These are phyloP conservation scores for Albatrellus ellisii DNA, from an alignment of 768 basidiomycete genomes.

Conservation along the genomic window DNA sequence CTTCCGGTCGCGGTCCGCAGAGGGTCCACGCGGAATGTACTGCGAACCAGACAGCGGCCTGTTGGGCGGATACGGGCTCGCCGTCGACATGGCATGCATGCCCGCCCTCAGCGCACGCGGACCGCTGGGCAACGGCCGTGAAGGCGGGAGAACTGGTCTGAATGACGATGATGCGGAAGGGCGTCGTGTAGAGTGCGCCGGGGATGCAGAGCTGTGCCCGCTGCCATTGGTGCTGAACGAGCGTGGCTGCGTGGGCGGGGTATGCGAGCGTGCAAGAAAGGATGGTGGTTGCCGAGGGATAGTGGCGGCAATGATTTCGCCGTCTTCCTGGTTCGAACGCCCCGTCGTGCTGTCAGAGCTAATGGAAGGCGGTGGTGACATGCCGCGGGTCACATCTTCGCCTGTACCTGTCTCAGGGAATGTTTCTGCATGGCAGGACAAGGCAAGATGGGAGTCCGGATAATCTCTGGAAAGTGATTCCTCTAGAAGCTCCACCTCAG, in stretches of 20 bases:
- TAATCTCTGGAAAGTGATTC: too few species aligned
- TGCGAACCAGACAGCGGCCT: conserved; percentile 4
- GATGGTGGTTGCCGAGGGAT: not conserved
- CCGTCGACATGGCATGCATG: not conserved
- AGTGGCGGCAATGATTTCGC: conserved; percentile 4
- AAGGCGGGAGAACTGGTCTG: too few species aligned
- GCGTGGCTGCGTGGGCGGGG: conserved; percentile 11
- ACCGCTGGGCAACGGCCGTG: conserved; percentile 13
- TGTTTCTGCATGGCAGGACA: too few species aligned
- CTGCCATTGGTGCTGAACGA: conserved; percentile 1
- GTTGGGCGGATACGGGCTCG: not conserved
- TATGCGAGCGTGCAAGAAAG: not conserved
- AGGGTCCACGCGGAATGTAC: conserved; percentile 11
- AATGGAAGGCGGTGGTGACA: too few species aligned
- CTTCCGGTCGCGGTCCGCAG: conserved; percentile 9
- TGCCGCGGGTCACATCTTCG: not conserved
- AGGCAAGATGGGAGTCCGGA: too few species aligned
- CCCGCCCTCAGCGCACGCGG: conserved; percentile 11
- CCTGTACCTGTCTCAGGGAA: not conserved
- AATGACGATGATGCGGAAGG: conserved; percentile 10
- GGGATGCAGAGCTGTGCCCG: not conserved
- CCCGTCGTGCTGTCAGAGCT: too few species aligned
- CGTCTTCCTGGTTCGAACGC: conserved; percentile 11
- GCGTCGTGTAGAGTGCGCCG: conserved; percentile 2
- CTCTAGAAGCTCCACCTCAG: too few species aligned